phyloP scores from a whole-genome alignment of 2,329 filamentous ascomycete species.

The Stachybotrys chartarum region DNA sequence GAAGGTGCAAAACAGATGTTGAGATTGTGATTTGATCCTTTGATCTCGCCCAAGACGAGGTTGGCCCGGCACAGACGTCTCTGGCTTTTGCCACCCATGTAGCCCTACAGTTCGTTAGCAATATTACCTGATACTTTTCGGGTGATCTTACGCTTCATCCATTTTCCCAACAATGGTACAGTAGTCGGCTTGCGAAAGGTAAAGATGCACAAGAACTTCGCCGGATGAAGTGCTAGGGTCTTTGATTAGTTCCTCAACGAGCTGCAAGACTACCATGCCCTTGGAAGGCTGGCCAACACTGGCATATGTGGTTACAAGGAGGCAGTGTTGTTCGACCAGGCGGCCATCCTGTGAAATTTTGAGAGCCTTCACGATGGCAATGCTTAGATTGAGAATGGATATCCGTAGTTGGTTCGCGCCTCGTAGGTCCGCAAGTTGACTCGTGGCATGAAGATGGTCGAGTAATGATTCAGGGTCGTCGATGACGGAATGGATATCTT shows the following conservation, averaged over 20 bases:
- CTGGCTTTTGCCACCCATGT: slow-evolving; percentile 31
- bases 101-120: slow-evolving; percentile 12
- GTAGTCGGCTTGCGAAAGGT: slow-evolving; percentile 70
- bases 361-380: slow-evolving; percentile 29
- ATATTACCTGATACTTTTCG: neutral
- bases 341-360: slow-evolving; percentile 26
- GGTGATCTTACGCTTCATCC: slow-evolving; percentile 45
- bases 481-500: slow-evolving; percentile 35
- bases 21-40: slow-evolving; percentile 24
- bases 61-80: slow-evolving; percentile 20
- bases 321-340: slow-evolving; percentile 37
- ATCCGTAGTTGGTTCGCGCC: slow-evolving; percentile 41
- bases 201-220: slow-evolving; percentile 43
- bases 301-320: slow-evolving; percentile 46
- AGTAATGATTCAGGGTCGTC: slow-evolving; percentile 44
- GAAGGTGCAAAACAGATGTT: slow-evolving; percentile 31
- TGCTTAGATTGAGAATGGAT: slow-evolving; percentile 38
- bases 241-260: slow-evolving; percentile 42
- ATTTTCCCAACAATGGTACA: slow-evolving; percentile 58
- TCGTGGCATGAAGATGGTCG: slow-evolving; percentile 41
- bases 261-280: slow-evolving; percentile 46
- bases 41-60: slow-evolving; percentile 24
- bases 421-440: slow-evolving; percentile 43
- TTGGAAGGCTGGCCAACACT: slow-evolving; percentile 44
- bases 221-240: slow-evolving; percentile 28